Evolutionary conservation across 1,139 yeast species (phyloP).

Genomic region (Protomyces inouyei): DNA sequence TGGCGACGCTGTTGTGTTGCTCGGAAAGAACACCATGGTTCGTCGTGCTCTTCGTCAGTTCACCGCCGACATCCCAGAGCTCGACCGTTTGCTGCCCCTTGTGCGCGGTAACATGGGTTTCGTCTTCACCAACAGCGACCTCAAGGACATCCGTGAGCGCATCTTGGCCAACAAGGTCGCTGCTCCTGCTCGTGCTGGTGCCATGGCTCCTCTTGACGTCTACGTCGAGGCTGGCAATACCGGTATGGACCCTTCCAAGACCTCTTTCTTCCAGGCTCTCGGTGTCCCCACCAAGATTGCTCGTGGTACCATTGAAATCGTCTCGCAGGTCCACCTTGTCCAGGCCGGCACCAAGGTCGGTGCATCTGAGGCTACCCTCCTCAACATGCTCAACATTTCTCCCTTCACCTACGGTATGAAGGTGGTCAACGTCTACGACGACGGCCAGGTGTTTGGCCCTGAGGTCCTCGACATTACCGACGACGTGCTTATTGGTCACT

Average conservation of each 20-base stretch:
- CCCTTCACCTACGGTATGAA: constrained; percentile 99
- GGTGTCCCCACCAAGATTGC: constrained; percentile 99
- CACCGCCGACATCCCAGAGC: constrained; percentile 90
- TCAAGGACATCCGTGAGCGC: constrained; percentile 84
- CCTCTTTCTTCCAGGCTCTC: constrained; percentile 99
- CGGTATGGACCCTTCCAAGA: constrained; percentile 99
- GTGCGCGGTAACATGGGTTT: constrained; percentile 98
- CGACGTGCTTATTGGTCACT: constrained; percentile 89
- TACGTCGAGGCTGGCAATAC: constrained; percentile 99
- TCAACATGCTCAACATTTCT: constrained; percentile 99
- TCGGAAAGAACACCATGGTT: constrained; percentile 99
- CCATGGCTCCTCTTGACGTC: constrained; percentile 95
- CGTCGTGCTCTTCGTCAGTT: constrained; percentile 99
- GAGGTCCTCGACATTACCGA: constrained; percentile 97
- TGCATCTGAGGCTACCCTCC: constrained; percentile 97
- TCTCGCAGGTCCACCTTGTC: constrained; percentile 94
- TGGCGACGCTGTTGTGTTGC: constrained; percentile 87
- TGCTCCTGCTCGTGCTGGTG: constrained; percentile 99
- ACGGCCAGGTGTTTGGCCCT: constrained; percentile 97
- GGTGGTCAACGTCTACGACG: constrained; percentile 94
- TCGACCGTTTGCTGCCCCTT: constrained; percentile 89
- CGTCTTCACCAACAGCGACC: constrained; percentile 96
- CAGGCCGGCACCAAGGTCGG: constrained; percentile 84
- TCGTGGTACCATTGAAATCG: constrained; percentile 99
- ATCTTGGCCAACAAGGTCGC: constrained; percentile 91